phyloP scores from a whole-genome alignment of 2,329 filamentous ascomycete species.

The Botrytis pseudocinerea region DNA sequence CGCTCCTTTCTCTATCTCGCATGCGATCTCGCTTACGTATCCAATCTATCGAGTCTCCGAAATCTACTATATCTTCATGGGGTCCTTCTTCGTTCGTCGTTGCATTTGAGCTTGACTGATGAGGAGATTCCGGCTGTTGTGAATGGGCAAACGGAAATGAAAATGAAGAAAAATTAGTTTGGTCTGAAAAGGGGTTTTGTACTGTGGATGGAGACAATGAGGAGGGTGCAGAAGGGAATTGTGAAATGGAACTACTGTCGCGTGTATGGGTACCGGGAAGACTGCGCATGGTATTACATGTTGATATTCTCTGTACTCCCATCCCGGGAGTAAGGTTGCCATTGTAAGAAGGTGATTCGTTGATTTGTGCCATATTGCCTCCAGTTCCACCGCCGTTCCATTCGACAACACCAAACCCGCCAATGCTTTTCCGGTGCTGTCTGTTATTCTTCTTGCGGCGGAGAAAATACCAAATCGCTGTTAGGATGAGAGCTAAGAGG shows the following conservation, averaged over 20 bases:
- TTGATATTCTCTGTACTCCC: background rate
- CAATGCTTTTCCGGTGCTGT: background rate
- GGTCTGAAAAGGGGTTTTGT: background rate
- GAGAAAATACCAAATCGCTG: background rate
- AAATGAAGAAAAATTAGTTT: background rate
- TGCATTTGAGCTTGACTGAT: background rate
- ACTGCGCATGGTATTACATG: background rate
- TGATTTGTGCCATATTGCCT: background rate
- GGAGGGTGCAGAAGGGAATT: background rate
- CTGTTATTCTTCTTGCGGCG: background rate
- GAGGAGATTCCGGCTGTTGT: background rate
- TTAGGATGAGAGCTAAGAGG: background rate
- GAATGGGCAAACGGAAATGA: background rate
- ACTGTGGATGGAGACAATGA: background rate
- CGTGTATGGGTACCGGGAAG: background rate
- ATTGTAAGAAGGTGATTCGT: background rate
- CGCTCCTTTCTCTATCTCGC: background rate
- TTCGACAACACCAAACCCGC: background rate
- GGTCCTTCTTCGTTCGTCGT: background rate
- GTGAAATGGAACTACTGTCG: background rate
- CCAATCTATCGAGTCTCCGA: background rate
- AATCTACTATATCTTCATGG: background rate
- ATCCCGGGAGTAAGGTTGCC: background rate
- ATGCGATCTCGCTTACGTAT: background rate
- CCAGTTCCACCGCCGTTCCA: background rate